phyloP scores from a whole-genome alignment of 495 filamentous ascomycete species.

The Platismatia glauca region DNA sequence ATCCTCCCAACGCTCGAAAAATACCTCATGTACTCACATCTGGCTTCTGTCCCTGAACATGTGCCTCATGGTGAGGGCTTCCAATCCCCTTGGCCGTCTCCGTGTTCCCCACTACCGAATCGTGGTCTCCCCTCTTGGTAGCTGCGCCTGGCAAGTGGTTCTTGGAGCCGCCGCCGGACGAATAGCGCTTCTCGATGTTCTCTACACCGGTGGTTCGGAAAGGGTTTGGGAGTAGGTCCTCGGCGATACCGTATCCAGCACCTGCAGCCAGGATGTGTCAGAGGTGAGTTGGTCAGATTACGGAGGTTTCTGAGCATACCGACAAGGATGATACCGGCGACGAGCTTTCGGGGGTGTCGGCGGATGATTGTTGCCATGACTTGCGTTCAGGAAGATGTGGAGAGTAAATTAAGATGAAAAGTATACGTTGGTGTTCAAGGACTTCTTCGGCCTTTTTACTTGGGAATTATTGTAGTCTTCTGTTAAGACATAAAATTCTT shows the following conservation, averaged over 20 bases:
- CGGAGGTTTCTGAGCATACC: conserved; percentile 4
- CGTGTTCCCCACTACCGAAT: conserved; percentile 17
- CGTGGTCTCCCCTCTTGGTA: conserved; percentile 18
- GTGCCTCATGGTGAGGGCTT: conserved; percentile 20
- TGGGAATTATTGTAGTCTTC: not conserved
- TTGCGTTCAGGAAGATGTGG: not conserved
- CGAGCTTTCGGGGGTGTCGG: conserved; percentile 20
- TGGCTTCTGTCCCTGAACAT: conserved; percentile 23
- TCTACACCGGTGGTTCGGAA: conserved; percentile 22
- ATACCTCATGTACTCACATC: conserved; percentile 19
- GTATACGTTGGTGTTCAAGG: not conserved
- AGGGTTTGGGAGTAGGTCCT: conserved; percentile 14
- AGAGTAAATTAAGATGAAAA: not conserved
- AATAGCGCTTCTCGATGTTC: conserved; percentile 29
- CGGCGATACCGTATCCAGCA: not conserved
- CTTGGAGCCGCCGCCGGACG: conserved; percentile 25
- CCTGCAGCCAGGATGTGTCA: not conserved
- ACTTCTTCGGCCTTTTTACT: not conserved
- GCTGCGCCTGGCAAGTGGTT: conserved; percentile 25
- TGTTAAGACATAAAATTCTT: not conserved
- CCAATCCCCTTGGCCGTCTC: conserved; percentile 22
- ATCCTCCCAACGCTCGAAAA: not conserved
- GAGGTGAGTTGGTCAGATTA: not conserved
- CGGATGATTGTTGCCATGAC: conserved; percentile 18
- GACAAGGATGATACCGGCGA: conserved; percentile 12